These are phyloP conservation scores for Tanacetum coccineum DNA, from an alignment of 129 eudicot genomes.

Conservation along the genomic window DNA sequence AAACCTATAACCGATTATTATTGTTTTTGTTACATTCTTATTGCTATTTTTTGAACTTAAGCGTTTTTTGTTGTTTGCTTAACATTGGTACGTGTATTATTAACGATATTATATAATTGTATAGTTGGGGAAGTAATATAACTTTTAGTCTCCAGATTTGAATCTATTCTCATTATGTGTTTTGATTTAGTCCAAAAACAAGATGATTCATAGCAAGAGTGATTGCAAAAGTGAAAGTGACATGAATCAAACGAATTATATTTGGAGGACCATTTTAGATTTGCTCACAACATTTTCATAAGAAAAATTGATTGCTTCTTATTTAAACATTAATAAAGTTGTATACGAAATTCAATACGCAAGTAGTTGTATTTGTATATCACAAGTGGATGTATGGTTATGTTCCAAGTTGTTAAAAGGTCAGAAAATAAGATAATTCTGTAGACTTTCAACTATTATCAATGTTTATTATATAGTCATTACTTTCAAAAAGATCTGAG, in stretches of 20 bases:
- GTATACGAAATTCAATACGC: background rate
- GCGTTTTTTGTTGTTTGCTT: constrained; percentile 1
- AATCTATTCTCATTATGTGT: background rate
- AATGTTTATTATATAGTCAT: too few relatives aligned
- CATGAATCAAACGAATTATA: too few relatives aligned
- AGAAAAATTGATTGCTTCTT: too few relatives aligned
- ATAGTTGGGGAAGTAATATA: constrained; percentile 16
- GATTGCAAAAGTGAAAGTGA: constrained; percentile 3
- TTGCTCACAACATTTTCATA: background rate
- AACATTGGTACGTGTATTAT: background rate
- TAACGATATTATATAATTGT: constrained; percentile 17
- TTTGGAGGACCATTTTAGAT: background rate
- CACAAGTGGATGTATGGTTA: background rate
- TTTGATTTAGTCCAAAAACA: background rate
- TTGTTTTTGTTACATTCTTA: background rate
- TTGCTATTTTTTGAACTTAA: background rate
- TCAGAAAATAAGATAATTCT: too few relatives aligned
- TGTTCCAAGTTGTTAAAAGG: too few relatives aligned
- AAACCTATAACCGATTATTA: constrained; percentile 5
- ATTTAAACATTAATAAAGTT: too few relatives aligned
- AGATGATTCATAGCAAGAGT: background rate
- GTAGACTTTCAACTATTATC: too few relatives aligned
- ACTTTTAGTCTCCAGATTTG: background rate
- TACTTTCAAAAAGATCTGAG: too few relatives aligned
- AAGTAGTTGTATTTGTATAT: background rate